Evolutionary conservation across 1,284 basidiomycete genomes (phyloP).

Genomic region (Puccinia hordei): DNA sequence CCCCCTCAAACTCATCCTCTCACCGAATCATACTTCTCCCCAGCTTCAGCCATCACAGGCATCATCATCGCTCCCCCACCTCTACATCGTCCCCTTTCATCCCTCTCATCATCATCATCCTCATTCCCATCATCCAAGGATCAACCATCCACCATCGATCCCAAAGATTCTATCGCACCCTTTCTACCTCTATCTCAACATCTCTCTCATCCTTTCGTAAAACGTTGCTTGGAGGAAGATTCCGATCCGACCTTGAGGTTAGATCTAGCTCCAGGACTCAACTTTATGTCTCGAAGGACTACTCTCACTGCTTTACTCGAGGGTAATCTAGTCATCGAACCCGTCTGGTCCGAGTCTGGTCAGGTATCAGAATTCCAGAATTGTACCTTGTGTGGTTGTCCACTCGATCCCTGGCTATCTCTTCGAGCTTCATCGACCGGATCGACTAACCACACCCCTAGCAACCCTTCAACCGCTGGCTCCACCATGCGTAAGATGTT

Average conservation of each 20-base stretch:
- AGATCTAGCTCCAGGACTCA: slow-evolving; percentile 88
- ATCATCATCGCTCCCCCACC: slow-evolving; percentile 21
- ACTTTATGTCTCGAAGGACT: slow-evolving; percentile 86
- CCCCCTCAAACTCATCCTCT: slow-evolving; percentile 28
- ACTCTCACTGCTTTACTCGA: slow-evolving; percentile 81
- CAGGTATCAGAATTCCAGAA: slow-evolving; percentile 53
- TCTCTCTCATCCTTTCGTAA: slow-evolving; percentile 75
- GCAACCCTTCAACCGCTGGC: slow-evolving; percentile 16
- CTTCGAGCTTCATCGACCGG: slow-evolving; percentile 27
- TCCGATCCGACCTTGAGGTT: slow-evolving; percentile 90
- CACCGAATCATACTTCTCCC: slow-evolving; percentile 52
- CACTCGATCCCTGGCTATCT: slow-evolving; percentile 47
- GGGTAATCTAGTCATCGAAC: slow-evolving; percentile 86
- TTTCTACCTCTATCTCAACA: slow-evolving; percentile 59
- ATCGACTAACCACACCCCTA: slow-evolving; percentile 19
- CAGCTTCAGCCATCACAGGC: slow-evolving; percentile 14
- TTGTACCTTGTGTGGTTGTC: slow-evolving; percentile 57
- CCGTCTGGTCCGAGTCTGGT: slow-evolving; percentile 64
- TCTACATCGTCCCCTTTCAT: slow-evolving; percentile 4
- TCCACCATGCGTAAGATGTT: slow-evolving; percentile 54
- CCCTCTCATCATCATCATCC: slow-evolving; percentile 50
- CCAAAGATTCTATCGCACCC: slow-evolving; percentile 72
- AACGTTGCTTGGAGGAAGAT: slow-evolving; percentile 80
- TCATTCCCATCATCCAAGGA: slow-evolving; percentile 45
- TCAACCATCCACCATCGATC: slow-evolving; percentile 57